Percentiles rank a stretch among this genome's conserved stretches.
phyloP scores from a whole-genome alignment of 129 eudicot species.

The Erigeron canadensis region DNA sequence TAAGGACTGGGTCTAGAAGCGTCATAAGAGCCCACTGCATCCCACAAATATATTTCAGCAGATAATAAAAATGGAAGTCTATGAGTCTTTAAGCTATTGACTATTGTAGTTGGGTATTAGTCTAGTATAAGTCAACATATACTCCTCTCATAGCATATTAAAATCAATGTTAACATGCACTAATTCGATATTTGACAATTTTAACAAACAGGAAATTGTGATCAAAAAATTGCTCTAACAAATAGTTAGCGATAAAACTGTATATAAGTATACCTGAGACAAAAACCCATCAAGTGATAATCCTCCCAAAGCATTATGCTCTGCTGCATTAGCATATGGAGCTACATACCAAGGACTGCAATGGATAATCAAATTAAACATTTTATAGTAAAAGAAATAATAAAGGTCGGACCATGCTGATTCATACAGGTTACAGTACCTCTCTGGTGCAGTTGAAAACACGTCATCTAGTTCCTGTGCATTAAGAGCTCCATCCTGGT shows the following conservation, averaged over 20 bases:
- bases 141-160: not conserved
- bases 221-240: not conserved
- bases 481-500: conserved; percentile 82
- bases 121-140: not conserved
- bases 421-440: conserved; percentile 43
- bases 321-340: conserved; percentile 79
- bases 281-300: conserved; percentile 76
- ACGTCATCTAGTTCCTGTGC: conserved; percentile 74
- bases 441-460: conserved; percentile 95
- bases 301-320: conserved; percentile 82
- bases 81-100: conserved; percentile 10
- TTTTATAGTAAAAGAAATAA: not conserved
- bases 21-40: conserved; percentile 99
- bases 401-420: conserved; percentile 3
- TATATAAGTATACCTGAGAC: conserved; percentile 53
- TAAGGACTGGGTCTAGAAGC: conserved; percentile 70
- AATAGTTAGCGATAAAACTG: not conserved
- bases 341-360: conserved; percentile 91
- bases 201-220: not conserved
- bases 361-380: conserved; percentile 15
- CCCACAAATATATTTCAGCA: conserved; percentile 18
- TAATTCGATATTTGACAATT: not conserved
- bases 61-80: not conserved
- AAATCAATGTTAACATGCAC: not conserved
- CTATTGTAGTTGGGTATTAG: not conserved